Evolutionary conservation across 2,329 filamentous ascomycete genomes (phyloP).

Genomic region (Fusarium heterosporum): DNA sequence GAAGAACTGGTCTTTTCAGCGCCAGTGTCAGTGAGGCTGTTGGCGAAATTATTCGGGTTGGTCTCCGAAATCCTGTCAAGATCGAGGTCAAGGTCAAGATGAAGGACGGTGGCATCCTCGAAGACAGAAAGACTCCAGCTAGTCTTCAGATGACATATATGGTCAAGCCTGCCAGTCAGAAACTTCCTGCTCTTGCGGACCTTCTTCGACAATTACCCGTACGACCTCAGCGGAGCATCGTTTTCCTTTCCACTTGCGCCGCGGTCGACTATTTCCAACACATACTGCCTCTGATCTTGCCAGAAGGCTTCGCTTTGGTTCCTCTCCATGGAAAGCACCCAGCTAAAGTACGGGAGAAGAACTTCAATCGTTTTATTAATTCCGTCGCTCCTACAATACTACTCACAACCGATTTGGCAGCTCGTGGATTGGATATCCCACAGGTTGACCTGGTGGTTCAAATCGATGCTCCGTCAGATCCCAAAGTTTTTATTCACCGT

Average conservation of each 20-base stretch:
- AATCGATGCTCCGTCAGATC: conserved; percentile 83
- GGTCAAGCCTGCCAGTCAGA: conserved; percentile 79
- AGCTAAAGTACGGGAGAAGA: conserved; percentile 86
- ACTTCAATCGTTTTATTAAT: conserved; percentile 83
- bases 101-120: conserved; percentile 71
- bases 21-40: conserved; percentile 97
- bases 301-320: conserved; percentile 74
- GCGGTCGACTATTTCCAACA: conserved; percentile 94
- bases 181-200: conserved; percentile 78
- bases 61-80: conserved; percentile 92
- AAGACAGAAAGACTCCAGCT: conserved; percentile 90
- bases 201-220: conserved; percentile 78
- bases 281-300: conserved; percentile 79
- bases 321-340: conserved; percentile 94
- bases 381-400: conserved; percentile 82
- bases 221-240: conserved; percentile 83
- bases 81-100: conserved; percentile 92
- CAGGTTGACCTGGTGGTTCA: conserved; percentile 92
- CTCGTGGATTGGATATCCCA: conserved; percentile 90
- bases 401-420: conserved; percentile 91
- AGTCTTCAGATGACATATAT: conserved; percentile 94
- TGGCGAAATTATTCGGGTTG: conserved; percentile 90
- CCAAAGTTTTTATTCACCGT: conserved; percentile 95
- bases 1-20: conserved; percentile 92
- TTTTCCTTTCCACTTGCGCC: conserved; percentile 94